Conservation (phyloP, 2,329 filamentous ascomycete species). For the Fusarium lyarnte region DNA sequence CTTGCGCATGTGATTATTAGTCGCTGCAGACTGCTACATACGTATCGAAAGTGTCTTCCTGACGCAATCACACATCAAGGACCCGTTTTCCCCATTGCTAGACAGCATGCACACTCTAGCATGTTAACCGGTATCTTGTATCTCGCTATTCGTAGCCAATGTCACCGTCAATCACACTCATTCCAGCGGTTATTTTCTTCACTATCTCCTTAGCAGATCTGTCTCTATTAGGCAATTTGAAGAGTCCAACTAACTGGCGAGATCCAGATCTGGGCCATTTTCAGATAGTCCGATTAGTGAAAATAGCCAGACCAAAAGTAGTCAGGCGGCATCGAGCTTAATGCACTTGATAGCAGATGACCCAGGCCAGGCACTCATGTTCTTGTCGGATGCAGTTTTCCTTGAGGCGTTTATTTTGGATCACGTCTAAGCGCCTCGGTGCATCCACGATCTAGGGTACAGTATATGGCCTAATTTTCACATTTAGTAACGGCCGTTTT, state of each 20-base stretch:
- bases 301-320: conserved; percentile 12
- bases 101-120: neutral
- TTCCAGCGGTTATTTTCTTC: neutral
- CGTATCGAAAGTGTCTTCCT: neutral
- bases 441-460: neutral
- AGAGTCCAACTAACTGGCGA: neutral
- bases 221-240: conserved; percentile 14
- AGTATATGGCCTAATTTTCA: conserved; percentile 11
- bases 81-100: neutral
- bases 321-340: conserved; percentile 5
- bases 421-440: conserved; percentile 5
- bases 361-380: neutral
- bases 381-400: neutral
- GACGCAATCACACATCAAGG: neutral
- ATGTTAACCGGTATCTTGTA: neutral
- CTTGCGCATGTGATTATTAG: conserved; percentile 22
- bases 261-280: neutral
- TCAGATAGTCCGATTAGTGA: conserved; percentile 8
- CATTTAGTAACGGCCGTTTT: conserved; percentile 16
- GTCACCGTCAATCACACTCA: neutral
- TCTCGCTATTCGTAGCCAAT: neutral
- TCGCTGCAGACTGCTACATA: neutral
- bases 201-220: neutral
- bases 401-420: neutral
- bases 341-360: neutral